Conservation (phyloP, 768 basidiomycete genomes). For the Agrocybe pediades region DNA sequence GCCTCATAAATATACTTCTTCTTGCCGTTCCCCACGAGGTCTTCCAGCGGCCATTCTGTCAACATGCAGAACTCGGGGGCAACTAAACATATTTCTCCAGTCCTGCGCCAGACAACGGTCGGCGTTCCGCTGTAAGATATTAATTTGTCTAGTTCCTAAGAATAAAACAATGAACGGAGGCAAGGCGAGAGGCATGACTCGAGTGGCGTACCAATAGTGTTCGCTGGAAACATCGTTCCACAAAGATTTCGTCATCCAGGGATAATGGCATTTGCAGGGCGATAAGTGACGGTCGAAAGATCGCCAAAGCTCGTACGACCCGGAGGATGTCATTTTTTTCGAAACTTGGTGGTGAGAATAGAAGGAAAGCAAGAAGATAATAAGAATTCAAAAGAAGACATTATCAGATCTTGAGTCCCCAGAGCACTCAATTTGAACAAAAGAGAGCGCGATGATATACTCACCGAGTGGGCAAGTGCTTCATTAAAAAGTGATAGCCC, state of each 20-base stretch:
- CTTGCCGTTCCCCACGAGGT: constrained; percentile 55
- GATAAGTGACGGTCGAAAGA: constrained; percentile 95
- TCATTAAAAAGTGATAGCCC: constrained; percentile 96
- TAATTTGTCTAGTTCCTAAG: constrained; percentile 92
- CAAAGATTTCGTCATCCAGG: constrained; percentile 94
- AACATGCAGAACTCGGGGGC: constrained; percentile 96
- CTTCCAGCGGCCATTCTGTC: constrained; percentile 87
- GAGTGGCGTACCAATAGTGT: constrained; percentile 69
- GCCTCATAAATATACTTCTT: constrained; percentile 73
- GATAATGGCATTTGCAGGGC: constrained; percentile 98
- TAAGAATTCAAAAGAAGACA: constrained; percentile 20
- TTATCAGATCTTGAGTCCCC: constrained; percentile 44
- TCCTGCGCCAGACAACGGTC: constrained; percentile 96
- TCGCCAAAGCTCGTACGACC: constrained; percentile 91
- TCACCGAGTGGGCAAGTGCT: constrained; percentile 82
- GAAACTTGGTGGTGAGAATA: constrained; percentile 56
- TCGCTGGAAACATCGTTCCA: constrained; percentile 94
- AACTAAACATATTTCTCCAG: constrained; percentile 96
- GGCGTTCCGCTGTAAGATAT: constrained; percentile 97
- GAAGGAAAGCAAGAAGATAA: constrained; percentile 14
- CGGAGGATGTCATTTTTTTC: constrained; percentile 96
- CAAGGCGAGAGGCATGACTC: constrained; percentile 7
- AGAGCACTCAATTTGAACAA: constrained; percentile 42
- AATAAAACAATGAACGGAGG: constrained; percentile 10
- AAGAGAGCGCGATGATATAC: constrained; percentile 42